A percentile compares a stretch with the other conserved stretches of the same genome.
Conservation (phyloP, 2,329 filamentous ascomycete species). For the Thelonectria rubi region DNA sequence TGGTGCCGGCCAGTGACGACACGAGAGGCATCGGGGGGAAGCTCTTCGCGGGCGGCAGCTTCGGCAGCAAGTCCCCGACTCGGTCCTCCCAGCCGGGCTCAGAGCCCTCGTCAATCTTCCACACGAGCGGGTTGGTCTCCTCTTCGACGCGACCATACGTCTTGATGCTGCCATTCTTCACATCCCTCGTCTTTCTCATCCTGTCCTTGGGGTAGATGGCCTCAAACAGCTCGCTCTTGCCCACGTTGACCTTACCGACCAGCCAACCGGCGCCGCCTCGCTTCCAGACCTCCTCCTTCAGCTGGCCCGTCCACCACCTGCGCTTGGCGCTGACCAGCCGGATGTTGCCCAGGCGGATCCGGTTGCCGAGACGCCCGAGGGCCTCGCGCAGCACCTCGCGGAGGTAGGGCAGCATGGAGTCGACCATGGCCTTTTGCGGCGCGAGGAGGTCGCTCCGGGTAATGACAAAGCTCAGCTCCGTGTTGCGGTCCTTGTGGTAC, state of each 20-base stretch:
- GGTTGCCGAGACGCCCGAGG: slow-evolving; percentile 71
- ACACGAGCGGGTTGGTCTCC: slow-evolving; percentile 41
- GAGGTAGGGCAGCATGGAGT: slow-evolving; percentile 86
- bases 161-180: slow-evolving; percentile 23
- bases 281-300: slow-evolving; percentile 87
- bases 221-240: slow-evolving; percentile 92
- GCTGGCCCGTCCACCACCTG: slow-evolving; percentile 87
- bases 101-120: slow-evolving; percentile 34
- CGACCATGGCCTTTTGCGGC: slow-evolving; percentile 83
- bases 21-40: slow-evolving; percentile 89
- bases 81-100: slow-evolving; percentile 38
- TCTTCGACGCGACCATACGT: slow-evolving; percentile 28
- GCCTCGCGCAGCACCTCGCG: slow-evolving; percentile 79
- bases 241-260: slow-evolving; percentile 98
- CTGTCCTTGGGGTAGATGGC: slow-evolving; percentile 83
- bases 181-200: slow-evolving; percentile 49
- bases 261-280: slow-evolving; percentile 92
- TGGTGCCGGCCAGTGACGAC: slow-evolving; percentile 89
- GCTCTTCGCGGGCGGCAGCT: slow-evolving; percentile 73
- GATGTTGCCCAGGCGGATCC: slow-evolving; percentile 87
- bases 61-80: slow-evolving; percentile 74
- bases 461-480: slow-evolving; percentile 89
- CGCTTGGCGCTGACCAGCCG: slow-evolving; percentile 85
- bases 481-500: slow-evolving; percentile 73
- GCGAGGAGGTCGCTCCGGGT: slow-evolving; percentile 88